A percentile compares a stretch with the other conserved stretches of the same genome.
These are phyloP conservation scores for Xenosphaeropsis pyriputrescens DNA, from an alignment of 2,329 filamentous ascomycete species.

Conservation along the genomic window DNA sequence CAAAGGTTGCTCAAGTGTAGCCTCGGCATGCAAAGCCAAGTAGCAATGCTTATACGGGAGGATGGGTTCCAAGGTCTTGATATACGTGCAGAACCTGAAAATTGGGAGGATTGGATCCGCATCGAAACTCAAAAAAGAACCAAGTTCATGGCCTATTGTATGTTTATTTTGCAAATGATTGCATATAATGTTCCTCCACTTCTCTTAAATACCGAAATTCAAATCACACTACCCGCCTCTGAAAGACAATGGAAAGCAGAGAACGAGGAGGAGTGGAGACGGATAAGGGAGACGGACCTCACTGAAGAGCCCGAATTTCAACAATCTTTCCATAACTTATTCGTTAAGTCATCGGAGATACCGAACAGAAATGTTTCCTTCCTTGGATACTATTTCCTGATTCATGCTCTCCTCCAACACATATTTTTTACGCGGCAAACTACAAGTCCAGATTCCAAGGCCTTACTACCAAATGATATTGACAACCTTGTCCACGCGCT, in stretches of 20 bases:
- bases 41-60: constrained; percentile 41
- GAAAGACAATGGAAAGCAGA: constrained; percentile 43
- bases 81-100: constrained; percentile 29
- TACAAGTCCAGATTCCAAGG: background rate
- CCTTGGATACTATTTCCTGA: constrained; percentile 55
- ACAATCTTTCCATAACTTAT: constrained; percentile 38
- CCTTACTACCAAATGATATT: constrained; percentile 20
- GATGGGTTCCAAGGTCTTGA: constrained; percentile 31
- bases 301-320: constrained; percentile 37
- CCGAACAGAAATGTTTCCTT: constrained; percentile 31
- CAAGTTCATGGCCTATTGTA: constrained; percentile 44
- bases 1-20: constrained; percentile 45
- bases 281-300: constrained; percentile 34
- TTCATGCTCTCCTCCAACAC: constrained; percentile 58
- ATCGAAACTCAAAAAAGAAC: constrained; percentile 41
- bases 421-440: constrained; percentile 52
- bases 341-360: constrained; percentile 27
- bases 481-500: constrained; percentile 41
- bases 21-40: constrained; percentile 39
- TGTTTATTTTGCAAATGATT: constrained; percentile 48
- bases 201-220: constrained; percentile 43
- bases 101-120: constrained; percentile 46
- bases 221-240: constrained; percentile 36
- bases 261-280: constrained; percentile 43
- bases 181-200: constrained; percentile 44